phyloP scores from a whole-genome alignment of 1,139 yeast species.

The Pichia sp. region DNA sequence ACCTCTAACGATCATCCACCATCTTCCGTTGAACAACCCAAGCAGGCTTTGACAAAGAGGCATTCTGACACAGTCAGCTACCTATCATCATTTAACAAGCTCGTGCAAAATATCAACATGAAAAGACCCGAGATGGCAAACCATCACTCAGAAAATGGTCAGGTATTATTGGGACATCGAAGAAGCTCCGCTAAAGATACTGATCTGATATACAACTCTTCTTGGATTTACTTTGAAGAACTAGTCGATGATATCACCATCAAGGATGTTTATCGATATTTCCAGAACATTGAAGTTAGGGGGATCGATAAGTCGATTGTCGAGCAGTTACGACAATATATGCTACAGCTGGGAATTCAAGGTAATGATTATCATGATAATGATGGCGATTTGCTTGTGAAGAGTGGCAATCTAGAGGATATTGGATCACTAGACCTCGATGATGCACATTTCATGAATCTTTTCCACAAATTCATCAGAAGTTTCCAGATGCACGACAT shows the following conservation, averaged over 20 bases:
- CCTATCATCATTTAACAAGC: slow-evolving; percentile 23
- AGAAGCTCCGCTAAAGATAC: no score
- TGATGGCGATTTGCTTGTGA: slow-evolving; percentile 18
- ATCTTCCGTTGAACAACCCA: not conserved
- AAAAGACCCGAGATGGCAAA: no score
- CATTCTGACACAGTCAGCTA: slow-evolving; percentile 14
- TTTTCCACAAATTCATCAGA: slow-evolving; percentile 25
- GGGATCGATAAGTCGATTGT: slow-evolving; percentile 29
- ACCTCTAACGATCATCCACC: no score
- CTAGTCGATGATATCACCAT: slow-evolving; percentile 15
- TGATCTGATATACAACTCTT: not conserved
- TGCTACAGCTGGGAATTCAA: slow-evolving; percentile 21
- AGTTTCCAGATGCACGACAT: slow-evolving; percentile 28
- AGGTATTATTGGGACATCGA: no score
- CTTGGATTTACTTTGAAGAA: slow-evolving; percentile 7
- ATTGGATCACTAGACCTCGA: slow-evolving; percentile 24
- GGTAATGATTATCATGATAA: slow-evolving; percentile 6
- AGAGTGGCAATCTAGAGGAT: slow-evolving; percentile 20
- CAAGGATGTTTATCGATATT: slow-evolving; percentile 28
- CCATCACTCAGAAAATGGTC: no score
- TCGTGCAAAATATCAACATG: slow-evolving; percentile 25
- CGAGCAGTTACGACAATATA: slow-evolving; percentile 38
- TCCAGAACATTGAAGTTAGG: slow-evolving; percentile 26
- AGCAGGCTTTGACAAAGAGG: slow-evolving; percentile 3
- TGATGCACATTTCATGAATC: slow-evolving; percentile 24